Conservation (phyloP, 192 early-diverging fungal genomes). For the Podila epigama region DNA sequence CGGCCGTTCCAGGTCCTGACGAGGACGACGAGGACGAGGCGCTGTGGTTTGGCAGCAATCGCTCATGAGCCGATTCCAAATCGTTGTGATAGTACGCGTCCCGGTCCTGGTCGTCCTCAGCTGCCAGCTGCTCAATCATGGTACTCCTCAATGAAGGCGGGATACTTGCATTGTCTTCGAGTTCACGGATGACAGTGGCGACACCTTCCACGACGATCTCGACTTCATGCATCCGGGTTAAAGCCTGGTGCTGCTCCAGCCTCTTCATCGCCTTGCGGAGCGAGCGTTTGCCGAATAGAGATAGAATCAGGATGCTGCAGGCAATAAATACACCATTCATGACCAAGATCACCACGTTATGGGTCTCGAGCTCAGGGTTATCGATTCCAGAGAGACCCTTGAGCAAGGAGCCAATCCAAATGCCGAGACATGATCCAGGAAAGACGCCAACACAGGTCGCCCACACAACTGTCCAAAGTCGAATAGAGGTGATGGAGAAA, state of each 20-base stretch:
- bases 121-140: constrained; percentile 24
- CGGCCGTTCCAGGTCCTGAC: not conserved
- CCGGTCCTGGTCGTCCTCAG: constrained; percentile 10
- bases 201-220: constrained; percentile 31
- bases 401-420: constrained; percentile 54
- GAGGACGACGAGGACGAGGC: not conserved
- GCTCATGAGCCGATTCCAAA: constrained; percentile 19
- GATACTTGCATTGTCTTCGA: constrained; percentile 29
- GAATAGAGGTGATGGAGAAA: constrained; percentile 54
- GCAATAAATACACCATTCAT: constrained; percentile 53
- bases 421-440: constrained; percentile 53
- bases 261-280: constrained; percentile 49
- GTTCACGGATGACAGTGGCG: constrained; percentile 21
- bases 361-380: constrained; percentile 45
- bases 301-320: constrained; percentile 48
- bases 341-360: constrained; percentile 49
- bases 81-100: constrained; percentile 8
- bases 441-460: constrained; percentile 53
- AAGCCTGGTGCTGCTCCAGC: constrained; percentile 34
- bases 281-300: constrained; percentile 53
- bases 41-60: not conserved
- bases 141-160: constrained; percentile 12
- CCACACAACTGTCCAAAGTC: constrained; percentile 49
- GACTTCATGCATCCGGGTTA: constrained; percentile 15
- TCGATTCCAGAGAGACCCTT: constrained; percentile 53